Conservation (phyloP, 2,329 filamentous ascomycete genomes). For the Aspergillus pseudoglaucus region DNA sequence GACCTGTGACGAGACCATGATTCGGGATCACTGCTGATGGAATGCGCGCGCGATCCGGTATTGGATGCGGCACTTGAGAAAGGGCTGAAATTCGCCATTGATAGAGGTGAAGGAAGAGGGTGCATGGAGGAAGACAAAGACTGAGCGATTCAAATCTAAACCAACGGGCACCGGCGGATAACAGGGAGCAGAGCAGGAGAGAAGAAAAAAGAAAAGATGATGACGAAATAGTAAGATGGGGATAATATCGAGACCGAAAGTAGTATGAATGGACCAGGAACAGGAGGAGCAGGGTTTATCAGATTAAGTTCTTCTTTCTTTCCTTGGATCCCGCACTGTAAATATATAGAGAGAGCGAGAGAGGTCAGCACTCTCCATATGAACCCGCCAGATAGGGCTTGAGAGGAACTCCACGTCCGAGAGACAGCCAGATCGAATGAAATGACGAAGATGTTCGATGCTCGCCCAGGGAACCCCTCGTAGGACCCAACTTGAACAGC, state of each 20-base stretch:
- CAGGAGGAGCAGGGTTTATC: not conserved
- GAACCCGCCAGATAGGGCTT: not conserved
- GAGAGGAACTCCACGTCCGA: not conserved
- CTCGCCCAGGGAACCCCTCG: not conserved
- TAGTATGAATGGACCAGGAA: not conserved
- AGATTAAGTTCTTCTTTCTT: not conserved
- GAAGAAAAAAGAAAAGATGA: not conserved
- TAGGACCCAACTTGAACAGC: not conserved
- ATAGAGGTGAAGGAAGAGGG: slow-evolving; percentile 21
- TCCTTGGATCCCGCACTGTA: not conserved
- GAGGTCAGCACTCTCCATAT: not conserved
- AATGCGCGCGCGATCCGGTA: slow-evolving; percentile 23
- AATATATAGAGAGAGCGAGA: not conserved
- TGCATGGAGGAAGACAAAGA: slow-evolving; percentile 22
- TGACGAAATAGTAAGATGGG: not conserved
- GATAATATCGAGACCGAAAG: not conserved
- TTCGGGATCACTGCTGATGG: slow-evolving; percentile 25
- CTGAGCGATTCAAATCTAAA: no score
- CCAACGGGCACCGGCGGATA: no score
- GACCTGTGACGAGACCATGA: slow-evolving; percentile 29
- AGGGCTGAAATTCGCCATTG: slow-evolving; percentile 24
- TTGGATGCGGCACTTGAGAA: slow-evolving; percentile 23
- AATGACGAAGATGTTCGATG: not conserved
- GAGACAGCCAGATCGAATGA: not conserved
- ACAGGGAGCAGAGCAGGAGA: not conserved